Evolutionary conservation across 768 basidiomycete genomes (phyloP).

Genomic region (Mycena vitilis): DNA sequence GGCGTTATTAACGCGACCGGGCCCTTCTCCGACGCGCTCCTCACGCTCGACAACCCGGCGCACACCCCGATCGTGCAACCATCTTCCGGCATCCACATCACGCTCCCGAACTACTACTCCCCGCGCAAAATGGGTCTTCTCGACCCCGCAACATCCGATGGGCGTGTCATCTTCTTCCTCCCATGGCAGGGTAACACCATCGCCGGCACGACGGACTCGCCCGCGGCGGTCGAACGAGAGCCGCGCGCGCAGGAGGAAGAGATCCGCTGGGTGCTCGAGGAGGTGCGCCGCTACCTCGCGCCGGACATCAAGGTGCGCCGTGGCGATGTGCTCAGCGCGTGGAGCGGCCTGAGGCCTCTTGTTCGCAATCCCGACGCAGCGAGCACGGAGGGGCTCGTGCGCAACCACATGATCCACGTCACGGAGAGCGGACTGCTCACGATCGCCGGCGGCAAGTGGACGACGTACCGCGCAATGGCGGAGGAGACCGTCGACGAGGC

Average conservation of each 20-base stretch:
- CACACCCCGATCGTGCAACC: slow-evolving; percentile 92
- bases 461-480: slow-evolving; percentile 96
- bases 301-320: slow-evolving; percentile 95
- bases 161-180: slow-evolving; percentile 98
- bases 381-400: slow-evolving; percentile 88
- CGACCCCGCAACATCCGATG: slow-evolving; percentile 95
- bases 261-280: slow-evolving; percentile 96
- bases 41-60: slow-evolving; percentile 80
- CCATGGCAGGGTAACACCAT: slow-evolving; percentile 99
- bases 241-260: slow-evolving; percentile 92
- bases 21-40: slow-evolving; percentile 89
- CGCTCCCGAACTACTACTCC: slow-evolving; percentile 96
- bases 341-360: slow-evolving; percentile 92
- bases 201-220: slow-evolving; percentile 95
- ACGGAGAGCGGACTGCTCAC: slow-evolving; percentile 86
- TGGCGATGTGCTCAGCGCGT: slow-evolving; percentile 95
- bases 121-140: slow-evolving; percentile 95
- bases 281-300: slow-evolving; percentile 88
- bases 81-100: slow-evolving; percentile 95
- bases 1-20: slow-evolving; percentile 98
- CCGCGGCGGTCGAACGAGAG: slow-evolving; percentile 74
- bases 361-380: slow-evolving; percentile 79
- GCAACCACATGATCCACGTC: slow-evolving; percentile 93
- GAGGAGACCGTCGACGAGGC: slow-evolving; percentile 93
- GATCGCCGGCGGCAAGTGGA: slow-evolving; percentile 99